Conservation (phyloP, 192 early-diverging fungal species). For the Rhizophagus clarus region DNA sequence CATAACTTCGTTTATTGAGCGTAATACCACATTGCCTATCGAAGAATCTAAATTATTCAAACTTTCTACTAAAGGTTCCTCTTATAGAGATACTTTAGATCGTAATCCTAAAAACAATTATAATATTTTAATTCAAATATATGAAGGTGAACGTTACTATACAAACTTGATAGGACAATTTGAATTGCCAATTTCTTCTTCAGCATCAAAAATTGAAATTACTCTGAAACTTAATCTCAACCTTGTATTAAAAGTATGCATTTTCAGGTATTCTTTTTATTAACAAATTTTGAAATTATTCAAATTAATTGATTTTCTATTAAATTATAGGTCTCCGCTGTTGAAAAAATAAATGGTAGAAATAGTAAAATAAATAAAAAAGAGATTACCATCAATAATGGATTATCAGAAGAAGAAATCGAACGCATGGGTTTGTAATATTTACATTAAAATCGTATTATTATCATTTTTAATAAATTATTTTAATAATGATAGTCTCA, state of each 20-base stretch:
- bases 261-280: not conserved
- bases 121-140: not conserved
- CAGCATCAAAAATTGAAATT: conserved; percentile 51
- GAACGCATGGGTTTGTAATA: too few relatives aligned
- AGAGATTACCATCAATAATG: not conserved
- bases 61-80: too few relatives aligned
- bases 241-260: not conserved
- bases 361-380: too few relatives aligned
- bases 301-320: not conserved
- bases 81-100: not conserved
- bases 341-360: not conserved
- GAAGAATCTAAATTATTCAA: not conserved
- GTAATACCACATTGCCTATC: not conserved
- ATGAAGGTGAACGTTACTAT: not conserved
- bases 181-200: conserved; percentile 73
- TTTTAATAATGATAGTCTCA: too few relatives aligned
- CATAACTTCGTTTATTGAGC: not conserved
- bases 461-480: too few relatives aligned
- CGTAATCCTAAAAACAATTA: not conserved
- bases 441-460: too few relatives aligned
- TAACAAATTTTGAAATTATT: not conserved
- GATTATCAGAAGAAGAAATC: too few relatives aligned
- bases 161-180: conserved; percentile 82
- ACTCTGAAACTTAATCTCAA: conserved; percentile 48
- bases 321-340: not conserved